Base-by-base conservation (phyloP, 2,329 filamentous ascomycete genomes). In the Septoria linicola region DNA sequence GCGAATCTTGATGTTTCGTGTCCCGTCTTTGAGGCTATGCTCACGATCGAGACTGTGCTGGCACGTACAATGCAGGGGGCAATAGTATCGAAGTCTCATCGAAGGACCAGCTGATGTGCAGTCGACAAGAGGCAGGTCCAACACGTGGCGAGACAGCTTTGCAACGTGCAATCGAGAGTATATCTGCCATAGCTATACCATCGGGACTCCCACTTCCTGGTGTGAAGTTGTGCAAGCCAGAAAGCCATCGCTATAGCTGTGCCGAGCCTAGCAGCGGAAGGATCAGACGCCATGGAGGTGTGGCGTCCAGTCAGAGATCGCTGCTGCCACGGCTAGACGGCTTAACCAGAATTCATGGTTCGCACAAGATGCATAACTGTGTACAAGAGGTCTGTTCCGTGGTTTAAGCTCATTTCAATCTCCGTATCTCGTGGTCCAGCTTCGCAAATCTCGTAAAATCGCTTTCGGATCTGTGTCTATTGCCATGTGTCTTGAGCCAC, bases 291-390 rank as follows among this genome's bases (percentile, higher is more conserved):
- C 43, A 37, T 30, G 20, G 2, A 14, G 19, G 13, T 37, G 49
- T 52, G 49, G 49, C 49, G 49, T 52, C 49, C 49, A 52, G 36
- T 47, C 19, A 52, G 34, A 46, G 34, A 16, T 17, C 31, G 8
- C 14, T 30, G 19, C 16, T 10, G 23, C 16, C 32, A 16, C 31
- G 31, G 25, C n/a, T 16, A 27, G 31, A 21, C 35, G 42, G 49
- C 36, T 36, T 16, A 27, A 41, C n/a, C n/a, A 10, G 10, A 19
- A 35, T 30, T 37, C 25, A 25, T n/a, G 20, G 41, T n/a, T 16
- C 27, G 41, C 30, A 45, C 34, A 46, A 30, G 17, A 27, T 52
- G 42, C 49, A 52, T 41, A 52, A 52, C 21, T 47, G 17, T 17
- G 27, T 31, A 41, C 21, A 49, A 34, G 20, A 13, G n/a, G 6